Conservation (phyloP, 805 yeast genomes). For the Danielia oregonensis region DNA sequence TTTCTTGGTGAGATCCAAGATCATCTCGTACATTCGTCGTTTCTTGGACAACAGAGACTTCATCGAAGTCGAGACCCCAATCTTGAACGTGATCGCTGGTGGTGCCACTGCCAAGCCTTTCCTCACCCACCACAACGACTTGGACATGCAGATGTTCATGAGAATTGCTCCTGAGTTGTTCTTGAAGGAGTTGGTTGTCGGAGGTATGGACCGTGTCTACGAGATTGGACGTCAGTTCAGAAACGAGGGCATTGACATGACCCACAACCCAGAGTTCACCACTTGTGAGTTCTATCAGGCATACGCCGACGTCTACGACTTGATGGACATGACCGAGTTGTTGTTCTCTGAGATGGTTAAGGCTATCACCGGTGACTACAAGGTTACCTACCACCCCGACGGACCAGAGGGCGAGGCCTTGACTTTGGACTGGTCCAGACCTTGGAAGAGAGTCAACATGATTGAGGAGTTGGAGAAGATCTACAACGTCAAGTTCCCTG, state of each 20-base stretch:
- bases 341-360: conserved; percentile 97
- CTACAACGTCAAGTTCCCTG: conserved; percentile 85
- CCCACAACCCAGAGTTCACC: conserved; percentile 98
- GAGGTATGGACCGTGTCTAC: conserved; percentile 97
- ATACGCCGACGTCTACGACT: conserved; percentile 92
- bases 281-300: conserved; percentile 99
- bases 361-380: conserved; percentile 86
- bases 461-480: conserved; percentile 90
- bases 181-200: conserved; percentile 94
- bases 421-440: conserved; percentile 85
- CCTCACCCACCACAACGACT: conserved; percentile 93
- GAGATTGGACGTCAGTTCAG: conserved; percentile 99
- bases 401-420: conserved; percentile 81
- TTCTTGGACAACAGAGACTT: conserved; percentile 84
- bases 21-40: conserved; percentile 81
- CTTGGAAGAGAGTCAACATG: conserved; percentile 99
- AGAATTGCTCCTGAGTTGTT: conserved; percentile 98
- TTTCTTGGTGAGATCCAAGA: conserved; percentile 84
- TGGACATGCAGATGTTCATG: conserved; percentile 94
- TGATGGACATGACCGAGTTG: conserved; percentile 92
- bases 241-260: conserved; percentile 97
- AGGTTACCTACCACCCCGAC: conserved; percentile 85
- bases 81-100: conserved; percentile 98
- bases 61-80: conserved; percentile 97
- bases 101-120: conserved; percentile 99